Conservation (phyloP, 2,329 filamentous ascomycete species). For the Arthrobotrys megalospora region DNA sequence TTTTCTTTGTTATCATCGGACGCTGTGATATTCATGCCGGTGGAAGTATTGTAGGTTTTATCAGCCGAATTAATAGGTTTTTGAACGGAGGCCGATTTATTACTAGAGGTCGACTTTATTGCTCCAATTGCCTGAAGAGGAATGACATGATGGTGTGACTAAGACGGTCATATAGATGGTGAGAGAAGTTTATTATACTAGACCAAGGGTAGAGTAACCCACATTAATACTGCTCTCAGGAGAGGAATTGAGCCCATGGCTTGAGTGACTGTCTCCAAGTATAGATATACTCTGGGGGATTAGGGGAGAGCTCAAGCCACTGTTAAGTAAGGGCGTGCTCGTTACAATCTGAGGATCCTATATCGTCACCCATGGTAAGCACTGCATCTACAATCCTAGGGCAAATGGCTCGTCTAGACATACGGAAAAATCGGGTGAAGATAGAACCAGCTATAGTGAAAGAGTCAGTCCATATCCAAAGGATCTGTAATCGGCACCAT, state of each 20-base stretch:
- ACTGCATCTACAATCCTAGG: not conserved
- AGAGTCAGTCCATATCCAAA: not conserved
- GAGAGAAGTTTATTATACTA: not conserved
- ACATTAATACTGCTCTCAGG: constrained; percentile 16
- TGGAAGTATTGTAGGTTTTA: not conserved
- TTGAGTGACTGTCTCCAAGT: constrained; percentile 12
- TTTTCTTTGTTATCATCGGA: constrained; percentile 53
- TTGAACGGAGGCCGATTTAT: not conserved
- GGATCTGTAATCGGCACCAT: not conserved
- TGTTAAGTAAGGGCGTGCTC: constrained; percentile 41
- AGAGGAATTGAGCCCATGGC: not conserved
- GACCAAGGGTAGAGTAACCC: not conserved
- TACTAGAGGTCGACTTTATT: not conserved
- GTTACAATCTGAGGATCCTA: constrained; percentile 52
- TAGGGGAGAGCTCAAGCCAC: not conserved
- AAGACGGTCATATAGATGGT: not conserved
- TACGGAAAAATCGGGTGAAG: constrained; percentile 48
- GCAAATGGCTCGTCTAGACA: not conserved
- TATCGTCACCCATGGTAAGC: not conserved
- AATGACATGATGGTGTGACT: constrained; percentile 1
- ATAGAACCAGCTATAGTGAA: constrained; percentile 14
- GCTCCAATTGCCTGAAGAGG: not conserved
- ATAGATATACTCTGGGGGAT: constrained; percentile 17
- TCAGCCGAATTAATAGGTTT: not conserved
- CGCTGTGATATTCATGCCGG: not conserved